phyloP scores from a whole-genome alignment of 352 stramenopile species.

The Phytophthora sojae region DNA sequence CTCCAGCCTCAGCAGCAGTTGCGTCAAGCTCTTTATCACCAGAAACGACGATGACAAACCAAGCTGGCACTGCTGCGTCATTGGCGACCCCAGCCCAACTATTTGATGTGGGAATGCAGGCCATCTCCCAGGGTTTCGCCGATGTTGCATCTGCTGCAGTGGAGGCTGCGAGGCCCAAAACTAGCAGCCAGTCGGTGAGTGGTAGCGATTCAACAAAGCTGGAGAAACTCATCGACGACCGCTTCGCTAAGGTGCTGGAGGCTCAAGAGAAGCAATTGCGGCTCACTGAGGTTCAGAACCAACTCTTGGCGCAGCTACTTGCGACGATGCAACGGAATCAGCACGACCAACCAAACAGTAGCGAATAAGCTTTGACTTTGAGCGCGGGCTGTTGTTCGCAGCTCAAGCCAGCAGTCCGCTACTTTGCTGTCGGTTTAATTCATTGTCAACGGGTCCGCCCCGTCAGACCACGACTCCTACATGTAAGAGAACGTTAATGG shows the following conservation, averaged over 20 bases:
- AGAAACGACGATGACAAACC: background rate
- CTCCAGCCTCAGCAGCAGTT: conserved; percentile 8
- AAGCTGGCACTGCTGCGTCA: background rate
- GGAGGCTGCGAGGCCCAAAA: conserved; percentile 5
- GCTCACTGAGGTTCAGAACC: conserved; percentile 22
- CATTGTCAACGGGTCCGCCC: no score
- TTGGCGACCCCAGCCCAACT: background rate
- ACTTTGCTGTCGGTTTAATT: no score
- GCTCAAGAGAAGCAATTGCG: conserved; percentile 25
- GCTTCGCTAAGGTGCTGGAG: conserved; percentile 24
- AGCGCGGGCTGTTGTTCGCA: background rate
- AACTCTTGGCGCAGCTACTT: conserved; percentile 19
- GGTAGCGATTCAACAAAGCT: conserved; percentile 9
- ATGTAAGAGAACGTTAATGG: no score
- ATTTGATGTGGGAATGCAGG: conserved; percentile 3
- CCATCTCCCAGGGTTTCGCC: conserved; percentile 8
- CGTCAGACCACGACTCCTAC: no score
- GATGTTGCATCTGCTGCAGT: conserved; percentile 10
- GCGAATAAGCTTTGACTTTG: background rate
- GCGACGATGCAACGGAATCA: conserved; percentile 6
- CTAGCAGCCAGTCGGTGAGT: background rate
- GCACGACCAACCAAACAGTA: background rate
- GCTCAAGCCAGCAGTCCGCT: background rate
- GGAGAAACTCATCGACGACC: conserved; percentile 24
- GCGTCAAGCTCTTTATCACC: background rate